Evolutionary conservation across 140 eudicot genomes (phyloP).

Genomic region (Bidens hawaiensis): DNA sequence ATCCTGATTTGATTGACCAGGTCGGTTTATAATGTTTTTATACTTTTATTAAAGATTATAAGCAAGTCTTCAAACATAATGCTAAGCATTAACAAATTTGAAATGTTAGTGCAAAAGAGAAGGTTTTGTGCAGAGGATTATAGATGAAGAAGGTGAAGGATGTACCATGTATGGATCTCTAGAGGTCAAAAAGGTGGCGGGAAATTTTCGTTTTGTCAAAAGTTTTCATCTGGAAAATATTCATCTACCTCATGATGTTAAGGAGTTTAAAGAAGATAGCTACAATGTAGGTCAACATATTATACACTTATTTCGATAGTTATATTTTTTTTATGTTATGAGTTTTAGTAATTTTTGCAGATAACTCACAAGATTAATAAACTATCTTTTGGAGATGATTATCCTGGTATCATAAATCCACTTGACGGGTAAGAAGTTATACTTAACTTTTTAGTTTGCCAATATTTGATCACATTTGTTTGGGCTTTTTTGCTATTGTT

Average conservation of each 20-base stretch:
- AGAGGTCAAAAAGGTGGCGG: conserved; percentile 84
- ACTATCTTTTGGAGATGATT: conserved; percentile 70
- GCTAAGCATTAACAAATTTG: conserved; percentile 2
- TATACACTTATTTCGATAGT: background rate
- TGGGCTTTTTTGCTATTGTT: conserved; percentile 5
- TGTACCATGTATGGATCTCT: conserved; percentile 69
- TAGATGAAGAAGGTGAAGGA: conserved; percentile 92
- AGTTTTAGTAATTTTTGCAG: conserved; percentile 40
- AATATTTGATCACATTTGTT: background rate
- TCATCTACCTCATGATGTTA: conserved; percentile 44
- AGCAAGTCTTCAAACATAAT: background rate
- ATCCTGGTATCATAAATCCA: conserved; percentile 83
- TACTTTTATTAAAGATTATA: background rate
- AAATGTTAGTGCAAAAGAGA: conserved; percentile 71
- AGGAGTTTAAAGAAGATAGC: conserved; percentile 56
- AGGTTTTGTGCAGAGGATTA: conserved; percentile 73
- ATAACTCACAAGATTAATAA: conserved; percentile 81
- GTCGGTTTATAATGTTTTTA: conserved; percentile 32
- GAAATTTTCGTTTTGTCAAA: conserved; percentile 83
- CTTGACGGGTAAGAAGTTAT: conserved; percentile 68
- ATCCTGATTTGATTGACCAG: conserved; percentile 69
- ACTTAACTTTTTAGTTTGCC: background rate
- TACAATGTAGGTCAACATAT: conserved; percentile 53
- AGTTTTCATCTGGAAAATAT: conserved; percentile 67
- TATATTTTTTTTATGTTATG: background rate